Evolutionary conservation across 208 protist species (phyloP), one percentile per base, ranked within the genome.

Genomic region (Crithidia sp.): DNA sequence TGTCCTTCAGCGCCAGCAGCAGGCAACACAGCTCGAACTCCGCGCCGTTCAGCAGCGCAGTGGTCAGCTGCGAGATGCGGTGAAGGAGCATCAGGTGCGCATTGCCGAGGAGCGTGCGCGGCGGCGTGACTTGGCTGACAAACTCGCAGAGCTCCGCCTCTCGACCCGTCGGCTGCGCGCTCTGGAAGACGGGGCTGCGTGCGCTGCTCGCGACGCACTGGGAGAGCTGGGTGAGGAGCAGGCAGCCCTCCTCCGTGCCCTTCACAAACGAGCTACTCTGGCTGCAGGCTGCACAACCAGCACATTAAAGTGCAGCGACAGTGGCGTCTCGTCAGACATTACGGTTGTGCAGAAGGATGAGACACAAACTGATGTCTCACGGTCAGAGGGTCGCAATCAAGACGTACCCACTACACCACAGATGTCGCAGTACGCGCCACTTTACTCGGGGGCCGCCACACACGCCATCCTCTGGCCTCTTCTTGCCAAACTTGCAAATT

Each of bases 1-100:
- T 39, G n/a, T 53, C 7, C 40, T 84, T 39, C 79, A 84, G 45
- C 57, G 58, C 14, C 60, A 79, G 52, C 74, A 79, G 43, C 66
- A 67, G 8, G 14, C 44, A 13, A 74, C 67, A 2, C 60, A 79
- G 41, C 49, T 59, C 6, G 67, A 79, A 14, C 60, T 79, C 37
- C 66, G 74, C 13, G 67, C 59, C 19, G 56, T 69, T 19, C 74
- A 79, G 14, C 41, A 17, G 4, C 67, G 74, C 36, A 69, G 59
- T 13, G 74, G 68, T 60, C 2, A 12, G 19, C 43, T 74, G 53
- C 45, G 52, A 47, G 50, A 55, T 13, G 43, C 53, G 36, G 9
- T 69, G 17, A n/a, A 76, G 4, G 43, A 45, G 13, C 68, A 68
- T 12, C 56, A 76, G 9, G 19, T 1, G 17, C n/a, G 39, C 19